These are phyloP conservation scores for Yueomyces sinensis DNA, from an alignment of 805 yeast genomes.

Conservation along the genomic window DNA sequence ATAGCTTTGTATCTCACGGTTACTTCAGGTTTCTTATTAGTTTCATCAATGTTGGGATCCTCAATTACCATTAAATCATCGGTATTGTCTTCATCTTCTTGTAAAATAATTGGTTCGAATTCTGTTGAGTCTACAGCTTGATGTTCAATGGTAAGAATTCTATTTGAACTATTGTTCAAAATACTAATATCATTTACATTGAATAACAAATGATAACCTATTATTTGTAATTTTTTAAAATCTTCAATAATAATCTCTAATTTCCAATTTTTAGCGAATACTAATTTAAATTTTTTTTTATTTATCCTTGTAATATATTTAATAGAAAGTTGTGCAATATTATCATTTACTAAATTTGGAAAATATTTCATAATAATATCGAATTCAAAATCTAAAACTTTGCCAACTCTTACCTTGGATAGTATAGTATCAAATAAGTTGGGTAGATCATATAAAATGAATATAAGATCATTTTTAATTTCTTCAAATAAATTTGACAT, in stretches of 20 bases:
- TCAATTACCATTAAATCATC: conserved; percentile 1
- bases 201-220: conserved; percentile 14
- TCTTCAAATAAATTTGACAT: conserved; percentile 16
- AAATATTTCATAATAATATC: conserved; percentile 6
- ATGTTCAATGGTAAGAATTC: conserved; percentile 12
- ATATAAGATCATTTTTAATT: conserved; percentile 13
- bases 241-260: conserved; percentile 19
- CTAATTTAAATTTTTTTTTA: conserved; percentile 15
- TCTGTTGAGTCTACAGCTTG: conserved; percentile 6
- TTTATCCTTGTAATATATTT: conserved; percentile 14
- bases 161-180: conserved; percentile 1
- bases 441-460: conserved; percentile 19
- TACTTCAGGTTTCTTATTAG: conserved; percentile 15
- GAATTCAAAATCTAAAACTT: conserved; percentile 11
- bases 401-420: conserved; percentile 16
- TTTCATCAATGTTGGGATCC: neutral
- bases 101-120: conserved; percentile 2
- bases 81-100: conserved; percentile 5
- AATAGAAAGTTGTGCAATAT: conserved; percentile 7
- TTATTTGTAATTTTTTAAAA: conserved; percentile 11
- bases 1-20: conserved; percentile 12
- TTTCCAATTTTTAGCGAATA: conserved; percentile 19
- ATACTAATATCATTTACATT: no score
- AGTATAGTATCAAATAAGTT: no score
- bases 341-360: conserved; percentile 1